Base-by-base conservation (phyloP, 257 asterid genomes). In the Nemophila menziesii region DNA sequence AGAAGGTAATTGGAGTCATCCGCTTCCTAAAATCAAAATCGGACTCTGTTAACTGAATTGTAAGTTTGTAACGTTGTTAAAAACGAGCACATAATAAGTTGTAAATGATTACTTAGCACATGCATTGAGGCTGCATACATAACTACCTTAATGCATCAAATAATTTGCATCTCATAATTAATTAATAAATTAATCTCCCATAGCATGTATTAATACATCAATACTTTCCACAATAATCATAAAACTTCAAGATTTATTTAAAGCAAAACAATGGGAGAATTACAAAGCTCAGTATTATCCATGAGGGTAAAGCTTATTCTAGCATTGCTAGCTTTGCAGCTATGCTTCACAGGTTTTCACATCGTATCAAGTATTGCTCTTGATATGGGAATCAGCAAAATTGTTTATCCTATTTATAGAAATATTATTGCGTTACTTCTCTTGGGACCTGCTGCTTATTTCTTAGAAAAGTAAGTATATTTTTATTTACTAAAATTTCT, bases 281-380 rank as follows among this genome's bases (percentile, higher is more conserved):
- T n/a, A 51, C 68, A 40, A 45, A 63, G 56, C 36, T 29, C 47
- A n/a, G 52, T 50, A 19, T n/a, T n/a, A n/a, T 58, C 86, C 38
- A 78, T 63, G 57, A 79, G 72, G 62, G 60, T 73, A 62, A 75
- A 77, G 60, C 92, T 82, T 46, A 55, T 79, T 26, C 2, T 65
- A 23, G 83, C 93, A 48, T 40, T 82, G 80, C 69, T 86, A 36
- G 46, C 60, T 51, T 51, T 86, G 77, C 94, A 86, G 69, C 58
- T 86, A 0, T 73, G 94, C 59, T 86, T 56, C 56, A 90, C 97
- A 56, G 97, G 93, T 11, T 82, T 79, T 51, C 93, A 79, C 49
- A 82, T 86, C 54, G 97, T 82, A 10, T 77, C 94, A 3, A 74
- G 97, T 46, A 81, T 80, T 48, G 94, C 94, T 34, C 79, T 86